A percentile compares a stretch with the other conserved stretches of the same genome.
These are phyloP conservation scores for Trichoderma cornu-damae DNA, from an alignment of 2,329 filamentous ascomycete species.

Conservation along the genomic window DNA sequence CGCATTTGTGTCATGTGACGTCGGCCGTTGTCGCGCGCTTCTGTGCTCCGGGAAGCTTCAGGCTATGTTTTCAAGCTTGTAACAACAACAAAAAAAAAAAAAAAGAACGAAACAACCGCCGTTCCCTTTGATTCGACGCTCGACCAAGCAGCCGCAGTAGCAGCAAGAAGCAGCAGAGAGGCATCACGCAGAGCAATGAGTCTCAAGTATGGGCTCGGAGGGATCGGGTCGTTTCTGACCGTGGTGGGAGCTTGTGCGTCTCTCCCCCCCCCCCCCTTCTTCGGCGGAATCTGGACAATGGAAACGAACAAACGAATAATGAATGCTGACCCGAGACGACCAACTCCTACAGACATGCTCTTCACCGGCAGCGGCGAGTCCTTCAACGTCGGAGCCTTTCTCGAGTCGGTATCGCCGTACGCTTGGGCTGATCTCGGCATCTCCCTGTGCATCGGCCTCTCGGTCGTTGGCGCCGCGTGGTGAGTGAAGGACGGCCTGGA, in stretches of 20 bases:
- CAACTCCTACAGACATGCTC: conserved; percentile 74
- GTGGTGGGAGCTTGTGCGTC: conserved; percentile 74
- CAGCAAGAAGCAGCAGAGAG: no score
- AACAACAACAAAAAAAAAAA: no score
- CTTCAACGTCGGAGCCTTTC: conserved; percentile 94
- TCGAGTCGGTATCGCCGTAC: conserved; percentile 90
- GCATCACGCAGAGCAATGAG: conserved; percentile 52
- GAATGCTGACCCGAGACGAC: conserved; percentile 14
- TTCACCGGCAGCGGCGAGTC: conserved; percentile 93
- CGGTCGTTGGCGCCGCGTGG: conserved; percentile 96
- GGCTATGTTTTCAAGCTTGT: conserved; percentile 23
- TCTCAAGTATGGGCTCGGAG: conserved; percentile 65
- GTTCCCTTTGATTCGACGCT: conserved; percentile 22
- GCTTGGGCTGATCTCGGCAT: conserved; percentile 91
- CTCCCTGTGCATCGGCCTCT: conserved; percentile 88
- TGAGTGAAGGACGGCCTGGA: no score
- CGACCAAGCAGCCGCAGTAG: conserved; percentile 20
- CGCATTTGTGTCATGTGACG: conserved; percentile 34
- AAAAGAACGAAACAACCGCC: conserved; percentile 20
- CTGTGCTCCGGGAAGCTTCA: conserved; percentile 22
- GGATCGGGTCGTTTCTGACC: conserved; percentile 61
- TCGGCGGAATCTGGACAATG: neutral
- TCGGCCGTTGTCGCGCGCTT: conserved; percentile 25
- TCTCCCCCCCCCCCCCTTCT: neutral
- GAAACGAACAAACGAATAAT: neutral